Conservation (phyloP, 1,284 basidiomycete species). For the Schizophyllum commune region DNA sequence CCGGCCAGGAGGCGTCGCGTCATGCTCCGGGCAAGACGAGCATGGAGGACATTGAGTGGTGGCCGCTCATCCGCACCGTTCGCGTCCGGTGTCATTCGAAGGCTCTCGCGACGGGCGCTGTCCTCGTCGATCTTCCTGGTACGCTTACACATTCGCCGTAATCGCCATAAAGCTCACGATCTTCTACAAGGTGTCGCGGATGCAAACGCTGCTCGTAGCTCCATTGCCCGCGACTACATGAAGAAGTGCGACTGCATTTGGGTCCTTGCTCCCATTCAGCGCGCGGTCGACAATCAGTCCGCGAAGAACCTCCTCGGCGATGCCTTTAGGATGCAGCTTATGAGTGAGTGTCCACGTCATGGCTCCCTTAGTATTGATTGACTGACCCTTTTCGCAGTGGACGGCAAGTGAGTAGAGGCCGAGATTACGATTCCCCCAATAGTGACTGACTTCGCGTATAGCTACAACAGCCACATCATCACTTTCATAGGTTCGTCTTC, state of each 20-base stretch:
- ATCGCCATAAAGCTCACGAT: background rate
- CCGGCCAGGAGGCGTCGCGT: constrained; percentile 13
- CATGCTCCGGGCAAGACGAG: constrained; percentile 24
- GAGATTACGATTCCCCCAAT: background rate
- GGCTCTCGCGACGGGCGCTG: constrained; percentile 47
- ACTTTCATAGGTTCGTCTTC: constrained; percentile 42
- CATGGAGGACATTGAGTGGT: constrained; percentile 38
- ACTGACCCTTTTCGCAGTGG: constrained; percentile 24
- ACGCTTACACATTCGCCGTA: background rate
- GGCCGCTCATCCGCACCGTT: constrained; percentile 57
- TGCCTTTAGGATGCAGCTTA: constrained; percentile 52
- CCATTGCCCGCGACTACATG: constrained; percentile 53
- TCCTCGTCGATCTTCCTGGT: constrained; percentile 56
- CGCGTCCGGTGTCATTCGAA: constrained; percentile 45
- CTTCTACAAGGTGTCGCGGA: constrained; percentile 41
- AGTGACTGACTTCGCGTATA: constrained; percentile 14
- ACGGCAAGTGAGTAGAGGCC: constrained; percentile 38
- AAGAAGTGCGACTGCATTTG: constrained; percentile 51
- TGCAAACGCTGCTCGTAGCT: constrained; percentile 48
- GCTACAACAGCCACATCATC: constrained; percentile 48
- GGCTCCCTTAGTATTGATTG: background rate
- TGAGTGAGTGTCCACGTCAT: constrained; percentile 35
- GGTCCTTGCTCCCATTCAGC: constrained; percentile 47
- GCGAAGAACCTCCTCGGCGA: constrained; percentile 41
- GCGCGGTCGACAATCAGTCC: constrained; percentile 52